Evolutionary conservation across 2,329 filamentous ascomycete species (phyloP), one percentile per base, ranked within the genome.

Genomic region (Curvularia sp.): DNA sequence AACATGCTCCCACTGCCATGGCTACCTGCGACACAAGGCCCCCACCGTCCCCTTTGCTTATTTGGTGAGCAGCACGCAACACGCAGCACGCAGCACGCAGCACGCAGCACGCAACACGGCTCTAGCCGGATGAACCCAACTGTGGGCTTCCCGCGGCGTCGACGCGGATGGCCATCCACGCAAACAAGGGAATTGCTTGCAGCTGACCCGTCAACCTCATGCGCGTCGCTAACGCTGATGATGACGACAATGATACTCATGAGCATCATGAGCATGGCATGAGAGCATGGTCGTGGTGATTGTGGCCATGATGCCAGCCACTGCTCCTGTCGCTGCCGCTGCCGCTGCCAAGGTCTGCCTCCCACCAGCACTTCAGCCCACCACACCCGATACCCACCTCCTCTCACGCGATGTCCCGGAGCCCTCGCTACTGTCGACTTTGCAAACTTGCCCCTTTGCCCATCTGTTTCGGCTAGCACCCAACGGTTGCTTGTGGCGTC

Each of bases 401-500:
- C 23, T 42, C 38, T 28, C 30, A 34, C 43, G 18, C 42, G 32
- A n/a, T 25, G 25, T 36, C 49, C 42, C 34, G 21, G 27, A 21
- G 10, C 12, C 45, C 50, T 39, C 38, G 36, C 53, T 30, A 5
- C 50, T 49, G 49, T 53, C 47, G 47, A 52, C 30, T 15, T 36
- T 4, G 6, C 25, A 15, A 28, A 12, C 39, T 19, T 19, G 18
- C 53, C 32, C 43, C 55, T 53, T 34, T 39, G 39, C 36, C 23
- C 32, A n/a, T 25, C 36, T 53, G 55, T 57, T 57, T 57, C 55
- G 43, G 43, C 55, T 57, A 57, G 55, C 49, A 43, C 36, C 19
- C 55, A 57, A 57, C 55, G 49, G 55, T 57, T 57, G 36, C 43
- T 48, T 53, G 55, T 57, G 55, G 55, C 55, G 55, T 51, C 36